Percentiles rank a stretch among this genome's conserved stretches.
phyloP scores from a whole-genome alignment of 352 stramenopile genomes.

The Phytophthora multivora region DNA sequence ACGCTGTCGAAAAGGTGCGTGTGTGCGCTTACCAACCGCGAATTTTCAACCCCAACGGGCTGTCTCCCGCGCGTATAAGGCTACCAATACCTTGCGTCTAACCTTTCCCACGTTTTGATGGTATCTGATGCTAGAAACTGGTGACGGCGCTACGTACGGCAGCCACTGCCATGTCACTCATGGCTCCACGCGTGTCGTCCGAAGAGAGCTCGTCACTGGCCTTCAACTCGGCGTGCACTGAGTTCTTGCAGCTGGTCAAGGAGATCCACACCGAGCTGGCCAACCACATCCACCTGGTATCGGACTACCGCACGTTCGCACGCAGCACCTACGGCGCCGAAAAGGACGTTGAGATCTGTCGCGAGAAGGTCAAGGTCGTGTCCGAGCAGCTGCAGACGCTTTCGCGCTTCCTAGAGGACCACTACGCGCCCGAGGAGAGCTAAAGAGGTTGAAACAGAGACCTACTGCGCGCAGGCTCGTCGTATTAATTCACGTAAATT shows the following conservation, averaged over 20 bases:
- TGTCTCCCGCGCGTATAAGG: background rate
- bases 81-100: slow-evolving; percentile 1
- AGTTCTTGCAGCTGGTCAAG: slow-evolving; percentile 88
- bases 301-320: slow-evolving; percentile 83
- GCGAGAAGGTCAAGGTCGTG: slow-evolving; percentile 82
- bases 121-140: slow-evolving; percentile 61
- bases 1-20: slow-evolving; percentile 75
- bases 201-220: slow-evolving; percentile 71
- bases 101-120: slow-evolving; percentile 4
- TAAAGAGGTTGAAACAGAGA: slow-evolving; percentile 21
- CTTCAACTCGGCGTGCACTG: slow-evolving; percentile 79
- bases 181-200: slow-evolving; percentile 62
- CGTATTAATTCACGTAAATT: slow-evolving; percentile 31
- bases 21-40: background rate
- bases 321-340: slow-evolving; percentile 86
- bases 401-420: slow-evolving; percentile 78
- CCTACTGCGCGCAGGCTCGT: background rate
- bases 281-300: slow-evolving; percentile 84
- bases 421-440: slow-evolving; percentile 69
- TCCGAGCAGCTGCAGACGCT: slow-evolving; percentile 78
- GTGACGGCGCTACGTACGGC: slow-evolving; percentile 74
- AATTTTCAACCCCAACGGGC: background rate
- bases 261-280: slow-evolving; percentile 86
- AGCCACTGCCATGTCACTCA: slow-evolving; percentile 67
- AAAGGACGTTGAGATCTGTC: slow-evolving; percentile 77